A percentile compares a stretch with the other conserved stretches of the same genome.
Conservation (phyloP, 2,329 filamentous ascomycete species). For the Monilinia vaccinii-corymbosi region DNA sequence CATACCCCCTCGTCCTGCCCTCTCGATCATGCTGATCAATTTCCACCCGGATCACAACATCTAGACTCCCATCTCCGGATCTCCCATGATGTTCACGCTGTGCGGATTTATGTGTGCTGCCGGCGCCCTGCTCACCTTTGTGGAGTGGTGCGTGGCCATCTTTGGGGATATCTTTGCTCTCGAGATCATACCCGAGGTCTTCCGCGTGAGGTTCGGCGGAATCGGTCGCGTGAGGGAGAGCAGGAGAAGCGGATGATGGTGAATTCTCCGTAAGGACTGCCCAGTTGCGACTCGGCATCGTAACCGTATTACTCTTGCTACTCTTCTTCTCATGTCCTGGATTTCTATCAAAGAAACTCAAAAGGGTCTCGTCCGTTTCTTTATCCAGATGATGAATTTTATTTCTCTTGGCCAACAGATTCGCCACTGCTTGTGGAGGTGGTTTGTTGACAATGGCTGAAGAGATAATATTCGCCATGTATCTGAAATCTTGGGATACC, state of each 20-base stretch:
- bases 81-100: slow-evolving; percentile 15
- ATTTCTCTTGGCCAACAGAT: slow-evolving; percentile 84
- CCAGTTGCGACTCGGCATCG: slow-evolving; percentile 90
- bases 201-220: background rate
- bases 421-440: slow-evolving; percentile 77
- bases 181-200: slow-evolving; percentile 11
- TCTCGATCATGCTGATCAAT: slow-evolving; percentile 73
- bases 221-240: slow-evolving; percentile 6
- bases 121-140: slow-evolving; percentile 66
- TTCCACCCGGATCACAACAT: slow-evolving; percentile 81
- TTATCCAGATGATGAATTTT: slow-evolving; percentile 62
- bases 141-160: slow-evolving; percentile 66
- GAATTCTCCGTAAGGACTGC: slow-evolving; percentile 83
- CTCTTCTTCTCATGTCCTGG: slow-evolving; percentile 71
- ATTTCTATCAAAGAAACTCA: slow-evolving; percentile 86
- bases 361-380: slow-evolving; percentile 84
- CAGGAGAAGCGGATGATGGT: slow-evolving; percentile 26
- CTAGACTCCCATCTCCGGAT: slow-evolving; percentile 62
- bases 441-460: slow-evolving; percentile 96
- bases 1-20: slow-evolving; percentile 74
- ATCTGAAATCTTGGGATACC: slow-evolving; percentile 76
- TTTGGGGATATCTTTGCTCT: slow-evolving; percentile 36
- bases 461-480: slow-evolving; percentile 91
- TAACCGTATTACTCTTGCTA: slow-evolving; percentile 67
- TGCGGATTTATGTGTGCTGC: slow-evolving; percentile 69